Conservation (phyloP, 1,139 yeast genomes). For the Kurtzmaniella quercitrusa region DNA sequence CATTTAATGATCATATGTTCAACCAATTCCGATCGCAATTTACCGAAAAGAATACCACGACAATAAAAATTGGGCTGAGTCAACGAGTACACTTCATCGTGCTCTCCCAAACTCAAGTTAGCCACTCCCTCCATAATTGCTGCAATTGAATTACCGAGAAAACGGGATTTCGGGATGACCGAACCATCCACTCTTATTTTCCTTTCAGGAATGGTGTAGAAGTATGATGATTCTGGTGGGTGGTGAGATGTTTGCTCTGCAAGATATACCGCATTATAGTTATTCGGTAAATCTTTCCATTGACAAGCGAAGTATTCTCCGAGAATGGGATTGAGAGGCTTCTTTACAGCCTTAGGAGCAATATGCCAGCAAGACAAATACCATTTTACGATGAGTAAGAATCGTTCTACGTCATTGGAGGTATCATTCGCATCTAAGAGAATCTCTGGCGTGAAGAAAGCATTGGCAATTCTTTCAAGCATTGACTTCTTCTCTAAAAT, state of each 20-base stretch:
- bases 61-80: slow-evolving; percentile 95
- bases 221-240: slow-evolving; percentile 96
- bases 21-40: slow-evolving; percentile 83
- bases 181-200: slow-evolving; percentile 86
- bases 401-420: slow-evolving; percentile 60
- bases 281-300: slow-evolving; percentile 79
- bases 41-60: slow-evolving; percentile 90
- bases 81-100: slow-evolving; percentile 65
- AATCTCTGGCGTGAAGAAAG: slow-evolving; percentile 76
- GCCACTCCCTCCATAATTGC: slow-evolving; percentile 95
- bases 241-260: slow-evolving; percentile 97
- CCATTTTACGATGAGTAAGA: slow-evolving; percentile 75
- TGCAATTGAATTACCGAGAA: slow-evolving; percentile 93
- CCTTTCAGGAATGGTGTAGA: slow-evolving; percentile 77
- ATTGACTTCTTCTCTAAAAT: slow-evolving; percentile 91
- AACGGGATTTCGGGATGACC: slow-evolving; percentile 79
- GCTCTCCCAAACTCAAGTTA: slow-evolving; percentile 63
- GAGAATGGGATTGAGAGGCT: slow-evolving; percentile 89
- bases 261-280: slow-evolving; percentile 68
- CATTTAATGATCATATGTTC: slow-evolving; percentile 81
- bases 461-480: slow-evolving; percentile 93
- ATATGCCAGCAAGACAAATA: slow-evolving; percentile 96
- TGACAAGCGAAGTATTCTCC: slow-evolving; percentile 89
- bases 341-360: slow-evolving; percentile 96
- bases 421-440: slow-evolving; percentile 63